phyloP scores from a whole-genome alignment of 148 eudicot species.

The Cornus suecica region DNA sequence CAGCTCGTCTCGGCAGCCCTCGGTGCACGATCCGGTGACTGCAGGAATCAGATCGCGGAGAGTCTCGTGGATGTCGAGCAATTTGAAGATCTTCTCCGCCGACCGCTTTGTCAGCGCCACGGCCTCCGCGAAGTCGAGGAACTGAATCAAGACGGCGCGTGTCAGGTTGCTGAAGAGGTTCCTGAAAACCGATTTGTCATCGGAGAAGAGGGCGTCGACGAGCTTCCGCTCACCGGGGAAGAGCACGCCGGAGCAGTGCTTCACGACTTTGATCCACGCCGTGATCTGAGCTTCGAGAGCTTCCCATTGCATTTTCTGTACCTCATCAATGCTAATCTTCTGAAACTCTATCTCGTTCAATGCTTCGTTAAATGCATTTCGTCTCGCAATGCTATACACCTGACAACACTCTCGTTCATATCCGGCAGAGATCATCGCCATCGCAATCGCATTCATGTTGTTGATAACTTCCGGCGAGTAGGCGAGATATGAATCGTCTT shows the following conservation, averaged over 20 bases:
- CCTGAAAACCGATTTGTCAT: not conserved
- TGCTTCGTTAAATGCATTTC: constrained; percentile 39
- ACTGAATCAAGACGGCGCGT: constrained; percentile 38
- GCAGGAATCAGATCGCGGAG: constrained; percentile 33
- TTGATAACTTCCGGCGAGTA: constrained; percentile 31
- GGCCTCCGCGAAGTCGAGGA: constrained; percentile 73
- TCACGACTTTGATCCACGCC: constrained; percentile 55
- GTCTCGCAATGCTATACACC: constrained; percentile 38
- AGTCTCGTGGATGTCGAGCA: constrained; percentile 72
- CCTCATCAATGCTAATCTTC: constrained; percentile 56
- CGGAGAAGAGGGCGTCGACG: constrained; percentile 39
- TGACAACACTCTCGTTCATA: constrained; percentile 58
- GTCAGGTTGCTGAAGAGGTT: constrained; percentile 42
- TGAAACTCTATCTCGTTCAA: constrained; percentile 46
- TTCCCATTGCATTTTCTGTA: constrained; percentile 64
- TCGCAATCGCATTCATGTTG: constrained; percentile 33
- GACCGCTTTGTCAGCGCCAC: constrained; percentile 53
- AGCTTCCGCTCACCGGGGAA: constrained; percentile 49
- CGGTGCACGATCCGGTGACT: constrained; percentile 17
- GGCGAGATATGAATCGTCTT: constrained; percentile 30
- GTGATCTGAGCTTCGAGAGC: constrained; percentile 50
- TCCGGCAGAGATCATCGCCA: constrained; percentile 52
- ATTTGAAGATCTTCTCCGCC: constrained; percentile 75
- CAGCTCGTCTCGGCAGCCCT: constrained; percentile 31
- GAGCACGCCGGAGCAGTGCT: constrained; percentile 37